Base-by-base conservation (phyloP, 768 basidiomycete species). In the Pulveroboletus ravenelii region DNA sequence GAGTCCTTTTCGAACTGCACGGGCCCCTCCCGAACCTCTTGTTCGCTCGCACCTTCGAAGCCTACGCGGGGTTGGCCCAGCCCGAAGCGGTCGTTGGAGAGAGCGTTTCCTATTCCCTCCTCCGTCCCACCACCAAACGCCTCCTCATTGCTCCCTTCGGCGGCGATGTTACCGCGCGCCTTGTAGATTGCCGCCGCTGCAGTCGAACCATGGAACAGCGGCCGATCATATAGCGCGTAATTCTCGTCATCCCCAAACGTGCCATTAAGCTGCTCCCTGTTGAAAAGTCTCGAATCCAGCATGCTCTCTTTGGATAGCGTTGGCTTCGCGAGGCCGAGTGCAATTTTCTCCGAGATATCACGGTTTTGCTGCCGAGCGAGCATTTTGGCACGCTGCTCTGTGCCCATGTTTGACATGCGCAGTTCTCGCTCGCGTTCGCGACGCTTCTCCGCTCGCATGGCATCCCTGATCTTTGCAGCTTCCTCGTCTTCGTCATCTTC, bases 171-270 rank as follows among this genome's bases (percentile, higher is more conserved):
- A 0, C 94, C 93, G 25, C 86, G 79, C 5, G 95, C 91, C 69
- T 94, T 95, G 78, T 99, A 99, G 59, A 99, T 99, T n/a, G 96
- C 96, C n/a, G 95, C 93, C 0, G 91, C 93, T 15, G 95, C 95
- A 5, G 87, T 85, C 3, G 94, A 95, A 1, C 96, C 95, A 60
- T 93, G 88, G 81, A 99, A 99, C 44, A 99, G 74, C 3, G 95
- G 93, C 44, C 83, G 82, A 67, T 99, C 96, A 71, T 97, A 98
- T 25, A 99, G 71, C 59, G 85, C 89, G 72, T 98, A 98, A n/a
- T 81, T 77, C 46, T 98, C 96, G 31, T 95, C 92, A 57, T 91
- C 89, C 30, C 81, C 96, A 69, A 98, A 97, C 48, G 77, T 79
- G 38, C 74, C 78, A 0, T 84, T 78, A 40, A 95, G 75, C 8